Conservation (phyloP, 345 rosid genomes). For the Physaria fendleri region DNA sequence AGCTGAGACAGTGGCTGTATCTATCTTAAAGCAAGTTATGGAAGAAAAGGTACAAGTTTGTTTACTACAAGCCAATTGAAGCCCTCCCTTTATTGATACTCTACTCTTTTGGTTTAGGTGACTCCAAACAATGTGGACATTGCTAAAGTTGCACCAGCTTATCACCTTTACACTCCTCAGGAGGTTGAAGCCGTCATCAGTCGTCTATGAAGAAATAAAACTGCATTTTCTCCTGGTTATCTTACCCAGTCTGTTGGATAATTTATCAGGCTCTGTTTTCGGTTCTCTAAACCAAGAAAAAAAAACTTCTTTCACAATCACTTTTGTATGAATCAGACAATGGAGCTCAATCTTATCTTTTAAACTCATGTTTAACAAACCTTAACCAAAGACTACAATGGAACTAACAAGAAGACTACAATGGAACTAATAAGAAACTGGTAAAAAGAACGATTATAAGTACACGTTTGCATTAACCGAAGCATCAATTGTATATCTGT, state of each 20-base stretch:
- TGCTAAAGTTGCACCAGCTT: constrained; percentile 76
- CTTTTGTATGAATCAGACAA: neutral
- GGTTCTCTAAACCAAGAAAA: neutral
- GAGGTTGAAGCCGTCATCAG: constrained; percentile 91
- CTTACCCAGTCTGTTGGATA: neutral
- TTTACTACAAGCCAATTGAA: neutral
- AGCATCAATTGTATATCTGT: constrained; percentile 38
- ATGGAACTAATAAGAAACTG: neutral
- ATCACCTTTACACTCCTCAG: constrained; percentile 84
- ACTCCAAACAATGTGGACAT: constrained; percentile 88
- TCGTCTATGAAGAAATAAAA: constrained; percentile 48
- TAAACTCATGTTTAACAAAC: too few relatives aligned
- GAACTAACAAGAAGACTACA: neutral
- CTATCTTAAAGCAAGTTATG: constrained; percentile 91
- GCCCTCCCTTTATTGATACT: neutral
- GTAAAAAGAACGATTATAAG: too few relatives aligned
- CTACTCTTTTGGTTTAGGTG: neutral
- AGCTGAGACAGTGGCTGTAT: constrained; percentile 74
- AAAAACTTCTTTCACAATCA: neutral
- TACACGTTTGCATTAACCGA: constrained; percentile 26
- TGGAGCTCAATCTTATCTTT: neutral
- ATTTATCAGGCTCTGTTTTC: neutral
- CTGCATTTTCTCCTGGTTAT: neutral
- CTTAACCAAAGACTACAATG: neutral
- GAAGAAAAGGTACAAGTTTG: constrained; percentile 61